phyloP scores from a whole-genome alignment of 768 basidiomycete genomes.

The Tylopilus vinaceipallidus region DNA sequence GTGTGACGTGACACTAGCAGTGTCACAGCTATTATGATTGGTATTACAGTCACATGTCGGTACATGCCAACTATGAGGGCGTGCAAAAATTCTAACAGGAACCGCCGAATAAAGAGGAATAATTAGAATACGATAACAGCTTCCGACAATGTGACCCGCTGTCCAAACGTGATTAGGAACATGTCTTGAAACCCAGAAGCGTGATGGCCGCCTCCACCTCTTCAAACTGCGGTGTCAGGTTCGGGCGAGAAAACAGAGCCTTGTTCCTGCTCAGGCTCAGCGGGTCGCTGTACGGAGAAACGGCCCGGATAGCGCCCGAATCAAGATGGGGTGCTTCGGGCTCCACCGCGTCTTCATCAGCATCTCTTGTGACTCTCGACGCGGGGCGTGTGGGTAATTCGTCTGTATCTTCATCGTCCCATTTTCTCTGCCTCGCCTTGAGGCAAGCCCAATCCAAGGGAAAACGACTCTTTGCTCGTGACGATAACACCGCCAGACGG shows the following conservation, averaged over 20 bases:
- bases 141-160: background rate
- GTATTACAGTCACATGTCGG: no score
- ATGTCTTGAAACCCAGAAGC: conserved; percentile 33
- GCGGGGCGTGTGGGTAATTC: conserved; percentile 6
- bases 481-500: conserved; percentile 25
- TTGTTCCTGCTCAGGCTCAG: conserved; percentile 1
- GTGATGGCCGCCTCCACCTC: conserved; percentile 38
- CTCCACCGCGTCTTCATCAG: conserved; percentile 14
- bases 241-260: background rate
- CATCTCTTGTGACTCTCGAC: conserved; percentile 2
- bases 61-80: no score
- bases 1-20: no score
- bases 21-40: no score
- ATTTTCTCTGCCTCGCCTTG: conserved; percentile 33
- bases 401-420: conserved; percentile 25
- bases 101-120: conserved; percentile 29
- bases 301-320: conserved; percentile 4
- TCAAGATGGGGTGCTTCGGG: conserved; percentile 17
- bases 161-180: conserved; percentile 7
- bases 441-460: conserved; percentile 80
- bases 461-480: conserved; percentile 41
- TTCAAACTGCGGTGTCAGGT: conserved; percentile 21
- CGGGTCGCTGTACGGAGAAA: conserved; percentile 6
- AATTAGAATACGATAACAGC: conserved; percentile 24
- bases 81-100: no score